Evolutionary conservation across 2,329 filamentous ascomycete species (phyloP), one percentile per base, ranked within the genome.

Genomic region (Daldinia eschscholtzii): DNA sequence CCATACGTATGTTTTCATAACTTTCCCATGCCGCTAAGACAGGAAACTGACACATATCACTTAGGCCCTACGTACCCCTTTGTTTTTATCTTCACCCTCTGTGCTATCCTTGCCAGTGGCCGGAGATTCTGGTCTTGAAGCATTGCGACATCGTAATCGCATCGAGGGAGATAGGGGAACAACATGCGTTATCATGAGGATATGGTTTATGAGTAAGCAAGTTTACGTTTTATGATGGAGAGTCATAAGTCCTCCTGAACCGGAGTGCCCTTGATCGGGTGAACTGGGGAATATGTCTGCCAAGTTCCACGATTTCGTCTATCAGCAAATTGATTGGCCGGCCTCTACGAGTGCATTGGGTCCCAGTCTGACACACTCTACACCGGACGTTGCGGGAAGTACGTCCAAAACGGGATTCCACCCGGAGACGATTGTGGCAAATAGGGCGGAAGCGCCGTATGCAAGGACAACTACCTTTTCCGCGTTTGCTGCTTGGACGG

Each of bases 71-170:
- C 72, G 78, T 86, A 87, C 73, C 78, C 79, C 76, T 77, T 83
- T 74, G 78, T 86, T 76, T 72, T 89, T 78, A 86, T 85, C 79
- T 73, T 76, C 28, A 77, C 79, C 57, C 76, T 88, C 79, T 75
- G 84, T 79, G 76, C 87, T 79, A 79, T 80, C 58, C 62, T 85
- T 68, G 73, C 75, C 57, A 50, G 74, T 39, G 70, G 64, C 56
- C 73, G 74, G 53, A 74, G 78, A 73, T 78, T 80, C 73, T 80
- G 83, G 79, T 72, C 81, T 75, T 86, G 81, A 85, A 68, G 39
- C 13, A 28, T 15, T 37, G 26, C 28, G 6, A 23, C 23, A 20
- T 44, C 13, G 26, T 7, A 33, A 37, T 6, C 18, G n/a, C 13
- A 20, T 18, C n/a, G 30, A 48, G 18, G 39, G 10, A 18, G 37